These are phyloP conservation scores for Prunus davidiana DNA, from an alignment of 306 rosid genomes.

Conservation along the genomic window DNA sequence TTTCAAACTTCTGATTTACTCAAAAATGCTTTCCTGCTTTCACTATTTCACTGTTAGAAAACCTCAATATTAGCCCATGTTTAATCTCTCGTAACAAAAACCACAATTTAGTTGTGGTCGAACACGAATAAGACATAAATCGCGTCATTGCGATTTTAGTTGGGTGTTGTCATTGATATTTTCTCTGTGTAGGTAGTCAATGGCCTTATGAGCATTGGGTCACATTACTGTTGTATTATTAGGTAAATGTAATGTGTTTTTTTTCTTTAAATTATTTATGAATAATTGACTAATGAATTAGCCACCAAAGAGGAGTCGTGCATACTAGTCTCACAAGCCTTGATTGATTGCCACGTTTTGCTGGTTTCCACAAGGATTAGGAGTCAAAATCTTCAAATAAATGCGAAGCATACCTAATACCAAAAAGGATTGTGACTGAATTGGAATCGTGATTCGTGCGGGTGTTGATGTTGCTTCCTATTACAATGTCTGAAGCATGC, in stretches of 20 bases:
- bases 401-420: constrained; percentile 1
- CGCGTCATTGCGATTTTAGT: no score
- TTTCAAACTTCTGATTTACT: background rate
- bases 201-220: no score
- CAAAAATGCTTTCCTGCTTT: background rate
- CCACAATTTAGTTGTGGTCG: no score
- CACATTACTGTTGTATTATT: background rate
- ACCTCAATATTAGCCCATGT: no score
- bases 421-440: background rate
- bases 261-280: background rate
- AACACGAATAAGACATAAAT: no score
- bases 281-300: background rate
- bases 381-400: background rate
- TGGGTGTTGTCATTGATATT: no score
- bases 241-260: background rate
- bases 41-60: no score
- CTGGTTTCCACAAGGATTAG: background rate
- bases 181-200: no score
- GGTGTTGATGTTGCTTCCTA: background rate
- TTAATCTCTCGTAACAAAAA: no score
- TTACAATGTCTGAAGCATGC: background rate
- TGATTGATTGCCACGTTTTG: background rate
- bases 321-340: background rate
- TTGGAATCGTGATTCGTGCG: constrained; percentile 1
- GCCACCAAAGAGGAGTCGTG: background rate